These are phyloP conservation scores for Aspergillus nidulans DNA, from an alignment of 495 filamentous ascomycete species.

Conservation along the genomic window DNA sequence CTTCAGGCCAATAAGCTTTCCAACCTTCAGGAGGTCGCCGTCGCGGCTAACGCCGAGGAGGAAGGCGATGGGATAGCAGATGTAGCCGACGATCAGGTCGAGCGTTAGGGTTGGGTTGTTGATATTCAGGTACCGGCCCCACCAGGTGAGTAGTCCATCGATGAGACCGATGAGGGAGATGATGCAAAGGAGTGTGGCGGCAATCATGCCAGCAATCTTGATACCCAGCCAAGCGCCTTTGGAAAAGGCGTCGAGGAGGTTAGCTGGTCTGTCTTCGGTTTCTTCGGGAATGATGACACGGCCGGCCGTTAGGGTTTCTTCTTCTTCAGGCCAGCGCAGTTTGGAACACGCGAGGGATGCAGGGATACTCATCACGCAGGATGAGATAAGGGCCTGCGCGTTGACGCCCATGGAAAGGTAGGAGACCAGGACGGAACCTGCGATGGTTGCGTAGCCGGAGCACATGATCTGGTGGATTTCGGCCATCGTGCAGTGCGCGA, in stretches of 20 bases:
- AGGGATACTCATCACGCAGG: conserved; percentile 85
- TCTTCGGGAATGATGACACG: conserved; percentile 72
- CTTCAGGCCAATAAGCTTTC: conserved; percentile 76
- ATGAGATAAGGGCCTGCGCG: conserved; percentile 82
- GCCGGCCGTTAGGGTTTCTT: conserved; percentile 78
- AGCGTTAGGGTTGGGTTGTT: conserved; percentile 63
- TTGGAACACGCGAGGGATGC: conserved; percentile 83
- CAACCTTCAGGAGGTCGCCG: conserved; percentile 67
- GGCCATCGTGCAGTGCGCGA: conserved; percentile 73
- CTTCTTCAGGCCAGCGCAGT: conserved; percentile 80
- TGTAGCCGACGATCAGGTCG: conserved; percentile 73
- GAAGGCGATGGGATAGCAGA: conserved; percentile 82
- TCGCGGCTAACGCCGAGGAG: conserved; percentile 76
- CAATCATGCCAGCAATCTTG: conserved; percentile 84
- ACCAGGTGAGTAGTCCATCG: conserved; percentile 82
- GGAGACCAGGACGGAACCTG: conserved; percentile 72
- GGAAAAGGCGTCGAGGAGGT: conserved; percentile 79
- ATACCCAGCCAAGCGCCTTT: conserved; percentile 85
- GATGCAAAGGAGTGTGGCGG: conserved; percentile 75
- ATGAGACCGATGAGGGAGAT: conserved; percentile 72
- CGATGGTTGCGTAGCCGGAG: conserved; percentile 64
- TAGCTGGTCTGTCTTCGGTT: conserved; percentile 61
- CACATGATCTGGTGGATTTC: conserved; percentile 91
- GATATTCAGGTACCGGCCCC: conserved; percentile 79
- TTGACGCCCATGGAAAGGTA: conserved; percentile 79